These are phyloP conservation scores for Pleurotus eryngii DNA, from an alignment of 768 basidiomycete species.

Conservation along the genomic window DNA sequence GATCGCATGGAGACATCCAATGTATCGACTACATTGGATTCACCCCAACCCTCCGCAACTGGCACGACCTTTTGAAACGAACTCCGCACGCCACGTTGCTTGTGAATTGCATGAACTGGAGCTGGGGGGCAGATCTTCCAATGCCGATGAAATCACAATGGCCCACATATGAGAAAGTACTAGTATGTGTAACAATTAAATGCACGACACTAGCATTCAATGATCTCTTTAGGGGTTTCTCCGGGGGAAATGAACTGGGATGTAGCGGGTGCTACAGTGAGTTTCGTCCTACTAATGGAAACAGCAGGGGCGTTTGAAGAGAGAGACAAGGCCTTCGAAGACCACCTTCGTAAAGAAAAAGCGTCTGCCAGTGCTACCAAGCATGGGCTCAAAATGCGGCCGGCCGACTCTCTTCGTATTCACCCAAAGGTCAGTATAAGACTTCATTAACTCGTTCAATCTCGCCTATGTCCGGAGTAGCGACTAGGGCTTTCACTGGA, in stretches of 20 bases:
- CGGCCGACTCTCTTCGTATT: slow-evolving; percentile 16
- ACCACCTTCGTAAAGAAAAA: slow-evolving; percentile 20
- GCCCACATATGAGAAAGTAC: slow-evolving; percentile 13
- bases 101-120: slow-evolving; percentile 28
- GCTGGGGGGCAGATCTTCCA: slow-evolving; percentile 2
- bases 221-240: neutral
- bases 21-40: slow-evolving; percentile 20
- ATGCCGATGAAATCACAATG: slow-evolving; percentile 10
- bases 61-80: slow-evolving; percentile 27
- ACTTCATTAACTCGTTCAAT: neutral
- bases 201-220: neutral
- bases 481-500: slow-evolving; percentile 25
- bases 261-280: slow-evolving; percentile 15
- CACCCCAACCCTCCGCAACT: slow-evolving; percentile 21
- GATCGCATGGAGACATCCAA: slow-evolving; percentile 29
- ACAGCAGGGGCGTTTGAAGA: slow-evolving; percentile 19
- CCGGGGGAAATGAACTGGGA: slow-evolving; percentile 12
- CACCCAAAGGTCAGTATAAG: slow-evolving; percentile 24
- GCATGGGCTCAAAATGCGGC: slow-evolving; percentile 19
- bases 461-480: slow-evolving; percentile 9
- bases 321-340: slow-evolving; percentile 21
- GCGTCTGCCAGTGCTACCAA: slow-evolving; percentile 13
- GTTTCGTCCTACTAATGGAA: slow-evolving; percentile 16
- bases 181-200: neutral
- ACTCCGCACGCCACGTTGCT: slow-evolving; percentile 22